Base-by-base conservation (phyloP, 805 yeast species). In the Blastobotrys terrestris region DNA sequence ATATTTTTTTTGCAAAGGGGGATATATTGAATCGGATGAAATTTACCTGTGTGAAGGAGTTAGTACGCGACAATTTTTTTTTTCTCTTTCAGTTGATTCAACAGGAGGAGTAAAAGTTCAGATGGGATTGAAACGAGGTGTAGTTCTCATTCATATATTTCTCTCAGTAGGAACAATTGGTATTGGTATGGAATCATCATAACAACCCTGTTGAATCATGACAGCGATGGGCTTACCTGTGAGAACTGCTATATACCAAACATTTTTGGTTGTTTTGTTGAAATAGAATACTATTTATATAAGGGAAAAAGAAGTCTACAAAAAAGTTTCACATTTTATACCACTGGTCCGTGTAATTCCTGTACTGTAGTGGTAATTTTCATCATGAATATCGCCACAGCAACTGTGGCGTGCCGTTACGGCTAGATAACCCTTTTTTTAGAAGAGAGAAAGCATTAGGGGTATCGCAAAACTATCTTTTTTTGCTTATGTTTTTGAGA, bases 321-420 rank as follows among this genome's bases (percentile, higher is more conserved):
- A 43, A 20, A 43, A 20, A 13, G 18, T 18, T 43, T 20, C 39
- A 22, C 13, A 39, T 19, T 44, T 14, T 41, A 41, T 41, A 41
- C 44, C 44, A 13, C 16, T 13, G 13, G 44, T 20, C 20, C 44
- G 19, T 13, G 44, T 19, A 41, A 7, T 14, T 41, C 19, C 44
- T 41, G 19, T 15, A 15, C 44, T 41, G 44, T 5, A 20, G 11
- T 41, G 6, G 14, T 14, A 13, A n/a, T 41, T 41, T 19, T 20
- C 19, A 15, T 41, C 44, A 20, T 20, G 19, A 16, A 41, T 20
- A 20, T 41, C 44, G 16, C 44, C 44, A 41, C 44, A 41, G 44
- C 44, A 41, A 41, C 96, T 1, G 55, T 84, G 41, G 53, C 79
- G 1, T 39, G 81, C 0, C n/a, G n/a, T n/a, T n/a, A n/a, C n/a